Evolutionary conservation across 2,329 filamentous ascomycete species (phyloP).

Genomic region (Aspergillus carbonarius): DNA sequence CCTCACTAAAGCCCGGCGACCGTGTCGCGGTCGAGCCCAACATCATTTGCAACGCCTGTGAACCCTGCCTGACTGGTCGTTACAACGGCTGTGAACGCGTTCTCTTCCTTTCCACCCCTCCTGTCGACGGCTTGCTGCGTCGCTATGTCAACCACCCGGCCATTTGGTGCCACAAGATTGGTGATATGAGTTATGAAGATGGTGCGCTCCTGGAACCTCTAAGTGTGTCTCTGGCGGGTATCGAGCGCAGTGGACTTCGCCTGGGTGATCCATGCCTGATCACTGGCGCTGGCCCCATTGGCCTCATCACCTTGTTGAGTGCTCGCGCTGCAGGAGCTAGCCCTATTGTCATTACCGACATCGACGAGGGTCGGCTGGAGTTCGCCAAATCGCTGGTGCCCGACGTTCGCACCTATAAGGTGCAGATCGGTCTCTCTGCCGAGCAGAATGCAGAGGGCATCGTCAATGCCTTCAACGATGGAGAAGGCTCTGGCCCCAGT

Average conservation of each 20-base stretch:
- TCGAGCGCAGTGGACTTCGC: conserved; percentile 76
- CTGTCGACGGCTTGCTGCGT: conserved; percentile 79
- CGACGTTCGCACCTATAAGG: conserved; percentile 69
- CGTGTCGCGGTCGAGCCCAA: conserved; percentile 93
- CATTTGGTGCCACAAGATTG: conserved; percentile 94
- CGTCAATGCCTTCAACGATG: conserved; percentile 64
- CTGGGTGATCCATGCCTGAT: conserved; percentile 86
- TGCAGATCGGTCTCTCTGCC: conserved; percentile 47
- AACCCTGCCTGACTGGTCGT: conserved; percentile 84
- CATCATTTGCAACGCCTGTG: conserved; percentile 86
- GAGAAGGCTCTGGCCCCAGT: conserved; percentile 30
- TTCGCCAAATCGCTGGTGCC: conserved; percentile 86
- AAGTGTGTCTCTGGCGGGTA: conserved; percentile 80
- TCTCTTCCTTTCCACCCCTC: conserved; percentile 85
- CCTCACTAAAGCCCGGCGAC: conserved; percentile 75
- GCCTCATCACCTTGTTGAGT: conserved; percentile 83
- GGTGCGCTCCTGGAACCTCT: conserved; percentile 89
- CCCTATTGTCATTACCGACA: conserved; percentile 91
- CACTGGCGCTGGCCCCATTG: conserved; percentile 92
- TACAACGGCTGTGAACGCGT: conserved; percentile 94
- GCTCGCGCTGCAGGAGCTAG: conserved; percentile 82
- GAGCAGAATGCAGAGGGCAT: conserved; percentile 71
- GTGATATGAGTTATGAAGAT: conserved; percentile 86
- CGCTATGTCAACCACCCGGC: conserved; percentile 95
- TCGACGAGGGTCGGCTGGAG: conserved; percentile 77